These are phyloP conservation scores for Puccinia triticina DNA, from an alignment of 1,284 basidiomycete genomes.

Conservation along the genomic window DNA sequence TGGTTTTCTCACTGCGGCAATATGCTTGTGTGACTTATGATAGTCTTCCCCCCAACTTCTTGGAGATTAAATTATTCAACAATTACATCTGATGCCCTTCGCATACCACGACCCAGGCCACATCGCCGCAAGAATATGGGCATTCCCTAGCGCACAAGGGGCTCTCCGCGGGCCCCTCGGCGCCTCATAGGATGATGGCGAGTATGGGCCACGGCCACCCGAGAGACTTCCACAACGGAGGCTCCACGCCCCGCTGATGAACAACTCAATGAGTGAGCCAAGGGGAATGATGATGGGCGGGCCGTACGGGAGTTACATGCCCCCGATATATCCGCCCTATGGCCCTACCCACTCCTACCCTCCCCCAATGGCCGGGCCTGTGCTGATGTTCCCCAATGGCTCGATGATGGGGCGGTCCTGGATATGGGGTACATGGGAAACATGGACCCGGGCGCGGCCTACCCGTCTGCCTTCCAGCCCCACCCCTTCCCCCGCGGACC, in stretches of 20 bases:
- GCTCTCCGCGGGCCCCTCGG: not conserved
- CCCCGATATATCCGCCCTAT: slow-evolving; percentile 38
- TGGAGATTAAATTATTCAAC: slow-evolving; percentile 87
- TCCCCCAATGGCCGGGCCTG: slow-evolving; percentile 22
- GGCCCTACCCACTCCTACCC: slow-evolving; percentile 17
- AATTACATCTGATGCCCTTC: slow-evolving; percentile 91
- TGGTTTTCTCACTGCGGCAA: not conserved
- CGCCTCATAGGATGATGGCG: slow-evolving; percentile 43
- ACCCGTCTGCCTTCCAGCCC: slow-evolving; percentile 22
- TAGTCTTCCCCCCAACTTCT: no score
- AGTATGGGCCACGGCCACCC: slow-evolving; percentile 20
- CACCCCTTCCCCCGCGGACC: slow-evolving; percentile 25
- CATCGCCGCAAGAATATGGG: slow-evolving; percentile 23
- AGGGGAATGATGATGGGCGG: slow-evolving; percentile 39
- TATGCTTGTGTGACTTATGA: not conserved
- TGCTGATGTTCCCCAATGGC: slow-evolving; percentile 20
- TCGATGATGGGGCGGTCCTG: slow-evolving; percentile 26
- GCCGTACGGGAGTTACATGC: slow-evolving; percentile 22
- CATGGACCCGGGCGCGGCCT: slow-evolving; percentile 24
- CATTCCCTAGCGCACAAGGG: slow-evolving; percentile 25
- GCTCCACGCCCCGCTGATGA: slow-evolving; percentile 29
- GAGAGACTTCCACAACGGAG: slow-evolving; percentile 33
- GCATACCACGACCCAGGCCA: slow-evolving; percentile 69
- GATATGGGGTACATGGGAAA: slow-evolving; percentile 34
- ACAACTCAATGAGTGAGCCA: slow-evolving; percentile 16